phyloP scores from a whole-genome alignment of 176 grass and related monocot species.

The Oryza meyeriana region DNA sequence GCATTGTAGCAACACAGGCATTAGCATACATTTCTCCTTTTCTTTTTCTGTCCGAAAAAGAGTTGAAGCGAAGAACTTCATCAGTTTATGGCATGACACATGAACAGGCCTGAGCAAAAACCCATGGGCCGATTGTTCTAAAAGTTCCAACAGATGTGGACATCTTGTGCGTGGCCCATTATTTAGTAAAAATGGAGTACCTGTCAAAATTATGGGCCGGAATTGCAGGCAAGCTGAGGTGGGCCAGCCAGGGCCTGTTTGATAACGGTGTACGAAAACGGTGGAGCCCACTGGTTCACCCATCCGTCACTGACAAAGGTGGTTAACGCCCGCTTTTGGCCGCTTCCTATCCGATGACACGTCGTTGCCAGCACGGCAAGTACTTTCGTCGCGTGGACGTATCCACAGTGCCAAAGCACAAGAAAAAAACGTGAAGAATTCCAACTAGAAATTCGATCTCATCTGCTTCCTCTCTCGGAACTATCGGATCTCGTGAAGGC shows the following conservation, averaged over 20 bases:
- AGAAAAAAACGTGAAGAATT: not conserved
- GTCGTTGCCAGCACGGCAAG: conserved; percentile 39
- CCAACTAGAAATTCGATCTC: not conserved
- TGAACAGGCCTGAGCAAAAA: too few relatives aligned
- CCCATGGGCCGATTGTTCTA: too few relatives aligned
- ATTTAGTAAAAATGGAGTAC: too few relatives aligned
- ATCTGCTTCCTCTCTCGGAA: conserved; percentile 14
- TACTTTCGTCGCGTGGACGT: not conserved
- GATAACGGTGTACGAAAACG: too few relatives aligned
- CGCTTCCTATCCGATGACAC: conserved; percentile 21
- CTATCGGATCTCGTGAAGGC: conserved; percentile 36
- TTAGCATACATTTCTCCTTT: not conserved
- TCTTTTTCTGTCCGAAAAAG: not conserved
- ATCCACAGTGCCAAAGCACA: not conserved
- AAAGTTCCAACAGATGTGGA: too few relatives aligned
- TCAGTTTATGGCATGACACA: too few relatives aligned
- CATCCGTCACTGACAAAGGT: not conserved
- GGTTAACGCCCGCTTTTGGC: not conserved
- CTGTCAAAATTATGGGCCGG: too few relatives aligned
- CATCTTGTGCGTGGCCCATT: too few relatives aligned
- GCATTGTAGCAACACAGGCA: not conserved
- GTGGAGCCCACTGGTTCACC: too few relatives aligned
- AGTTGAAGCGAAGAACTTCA: too few relatives aligned
- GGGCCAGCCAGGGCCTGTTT: too few relatives aligned
- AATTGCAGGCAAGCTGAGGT: too few relatives aligned